Evolutionary conservation across 306 rosid species (phyloP), one percentile per base, ranked within the genome.

Genomic region (Lupinus albus): DNA sequence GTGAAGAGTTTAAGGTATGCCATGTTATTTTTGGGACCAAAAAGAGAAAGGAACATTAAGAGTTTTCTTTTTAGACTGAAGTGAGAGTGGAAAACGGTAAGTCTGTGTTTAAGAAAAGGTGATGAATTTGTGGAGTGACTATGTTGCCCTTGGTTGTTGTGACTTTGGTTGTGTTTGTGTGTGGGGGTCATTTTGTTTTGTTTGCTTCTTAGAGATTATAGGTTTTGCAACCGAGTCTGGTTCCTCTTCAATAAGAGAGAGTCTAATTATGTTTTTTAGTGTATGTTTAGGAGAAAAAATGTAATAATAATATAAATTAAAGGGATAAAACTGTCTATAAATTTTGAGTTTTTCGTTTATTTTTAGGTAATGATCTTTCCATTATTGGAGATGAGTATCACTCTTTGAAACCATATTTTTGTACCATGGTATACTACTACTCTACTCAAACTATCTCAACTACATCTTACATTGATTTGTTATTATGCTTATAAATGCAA

Each of bases 111-210:
- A 68, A 56, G 48, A 67, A 67, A 55, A 10, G 11, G 49, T 8
- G 12, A 8, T 11, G 15, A 28, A 6, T 5, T 0, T 7, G 10
- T 11, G 21, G 32, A 81, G 1, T 79, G 55, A 91, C 87, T 3
- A 16, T 51, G 0, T 33, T 81, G 18, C 75, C 92, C 96, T 63
- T 50, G 79, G 42, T 79, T 81, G 85, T 81, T 79, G 83, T 81
- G 78, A 67, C 73, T 59, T 9, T 50, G 60, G 56, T 16, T 52
- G 59, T 38, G 44, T 38, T 8, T 8, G 44, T 8, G 44, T 20
- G 25, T 3, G 30, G 32, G 68, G 44, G 68, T 47, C 49, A 3
- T 65, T 65, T 33, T 25, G 30, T 25, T 25, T 25, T 13, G 25
- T 6, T 75, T 10, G 21, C 63, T 66, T 42, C 6, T 3, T 67